Evolutionary conservation across 805 yeast genomes (phyloP).

Genomic region (Sugiyamaella americana): DNA sequence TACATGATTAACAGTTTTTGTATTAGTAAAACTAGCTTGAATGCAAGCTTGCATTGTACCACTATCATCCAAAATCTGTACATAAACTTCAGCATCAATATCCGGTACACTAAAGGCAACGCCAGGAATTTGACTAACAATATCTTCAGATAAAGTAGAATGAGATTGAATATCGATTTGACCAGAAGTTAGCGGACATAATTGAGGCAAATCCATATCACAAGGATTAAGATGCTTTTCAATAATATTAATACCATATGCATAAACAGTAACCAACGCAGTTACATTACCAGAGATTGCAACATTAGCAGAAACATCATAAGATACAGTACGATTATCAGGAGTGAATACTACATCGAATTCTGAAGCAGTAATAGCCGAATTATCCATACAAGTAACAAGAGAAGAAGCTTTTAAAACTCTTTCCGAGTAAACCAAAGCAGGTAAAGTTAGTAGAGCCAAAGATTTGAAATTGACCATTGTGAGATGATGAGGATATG

Average conservation of each 20-base stretch:
- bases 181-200: conserved; percentile 86
- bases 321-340: conserved; percentile 57
- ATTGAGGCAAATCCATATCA: conserved; percentile 42
- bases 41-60: conserved; percentile 56
- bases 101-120: conserved; percentile 84
- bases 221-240: conserved; percentile 57
- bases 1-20: conserved; percentile 71
- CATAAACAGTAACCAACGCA: conserved; percentile 71
- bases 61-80: conserved; percentile 39
- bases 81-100: conserved; percentile 70
- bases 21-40: conserved; percentile 68
- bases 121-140: conserved; percentile 63
- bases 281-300: conserved; percentile 58
- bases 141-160: conserved; percentile 43
- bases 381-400: conserved; percentile 78
- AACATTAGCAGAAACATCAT: conserved; percentile 63
- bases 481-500: too few species aligned
- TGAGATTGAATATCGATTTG: conserved; percentile 68
- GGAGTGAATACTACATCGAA: conserved; percentile 76
- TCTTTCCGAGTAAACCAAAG: too few species aligned
- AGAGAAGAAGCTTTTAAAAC: conserved; percentile 62
- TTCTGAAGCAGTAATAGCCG: conserved; percentile 63
- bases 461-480: too few species aligned
- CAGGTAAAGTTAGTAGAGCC: too few species aligned
- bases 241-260: conserved; percentile 77